Evolutionary conservation across 352 stramenopile genomes (phyloP), one percentile per base, ranked within the genome.

Genomic region (Globisporangium spinosum): DNA sequence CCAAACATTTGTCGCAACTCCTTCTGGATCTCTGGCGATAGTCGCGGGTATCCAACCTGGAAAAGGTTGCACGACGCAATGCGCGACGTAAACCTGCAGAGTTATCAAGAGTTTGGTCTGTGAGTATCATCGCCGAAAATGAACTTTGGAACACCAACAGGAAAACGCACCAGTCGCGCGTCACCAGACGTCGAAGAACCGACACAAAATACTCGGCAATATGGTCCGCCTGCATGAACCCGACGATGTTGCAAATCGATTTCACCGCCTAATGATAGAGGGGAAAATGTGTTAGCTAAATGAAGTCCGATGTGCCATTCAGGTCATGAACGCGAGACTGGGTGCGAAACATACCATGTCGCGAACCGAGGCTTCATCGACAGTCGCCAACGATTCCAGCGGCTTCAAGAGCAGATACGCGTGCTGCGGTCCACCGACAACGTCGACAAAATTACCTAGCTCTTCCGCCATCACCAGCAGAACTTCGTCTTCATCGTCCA

Each of bases 401-500:
- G 97, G 93, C 68, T 89, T 92, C 17, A 99, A 75, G 62, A 99
- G 77, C 47, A 89, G 76, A 60, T 97, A 86, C 13, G 94, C 91
- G 70, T 98, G 76, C 23, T 81, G 65, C 2, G 82, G 71, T 5
- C 97, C 97, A 32, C 97, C 97, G 1, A 99, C 87, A 45, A 97
- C 80, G n/a, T 93, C 80, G 8, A 89, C 81, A 38, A 98, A 93
- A 62, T 82, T 92, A 62, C 90, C 93, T 9, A 98, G 70, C 63
- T 98, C 86, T 70, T 98, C 92, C 6, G 95, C 94, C 81, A 98
- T 97, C 45, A 95, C 93, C 57, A 98, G 72, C 55, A 99, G 76
- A 35, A 99, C 96, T 74, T 99, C 96, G 77, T 99, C 98, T 72
- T 99, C 97, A 67, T 99, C 97, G 70, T 99, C 97, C 20, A 98